phyloP scores from a whole-genome alignment of 2,329 filamentous ascomycete species.

The Epichloe amarillans region DNA sequence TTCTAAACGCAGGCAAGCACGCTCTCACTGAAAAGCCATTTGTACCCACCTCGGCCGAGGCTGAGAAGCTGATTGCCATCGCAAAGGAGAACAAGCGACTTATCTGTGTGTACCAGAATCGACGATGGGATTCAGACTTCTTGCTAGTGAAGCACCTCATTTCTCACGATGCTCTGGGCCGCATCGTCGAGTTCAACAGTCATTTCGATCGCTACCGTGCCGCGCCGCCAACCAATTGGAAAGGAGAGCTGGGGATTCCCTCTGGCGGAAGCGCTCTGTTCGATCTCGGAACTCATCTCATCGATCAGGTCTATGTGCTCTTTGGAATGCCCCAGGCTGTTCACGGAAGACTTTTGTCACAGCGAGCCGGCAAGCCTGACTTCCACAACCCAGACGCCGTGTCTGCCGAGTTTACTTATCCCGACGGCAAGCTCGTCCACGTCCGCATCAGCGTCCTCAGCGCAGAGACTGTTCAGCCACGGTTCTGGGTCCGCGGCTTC shows the following conservation, averaged over 20 bases:
- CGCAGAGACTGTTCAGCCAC: constrained; percentile 53
- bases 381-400: constrained; percentile 43
- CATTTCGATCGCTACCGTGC: constrained; percentile 68
- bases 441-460: constrained; percentile 57
- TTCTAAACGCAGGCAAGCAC: constrained; percentile 59
- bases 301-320: constrained; percentile 60
- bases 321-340: constrained; percentile 57
- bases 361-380: constrained; percentile 37
- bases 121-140: constrained; percentile 68
- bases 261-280: constrained; percentile 57
- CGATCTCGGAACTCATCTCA: constrained; percentile 62
- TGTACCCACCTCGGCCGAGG: constrained; percentile 56
- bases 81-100: constrained; percentile 37
- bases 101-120: constrained; percentile 62
- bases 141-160: constrained; percentile 53
- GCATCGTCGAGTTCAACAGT: constrained; percentile 65
- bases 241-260: constrained; percentile 42
- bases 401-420: constrained; percentile 55
- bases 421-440: constrained; percentile 48
- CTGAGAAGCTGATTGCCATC: constrained; percentile 45
- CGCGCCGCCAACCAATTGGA: constrained; percentile 49
- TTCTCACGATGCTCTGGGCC: constrained; percentile 45
- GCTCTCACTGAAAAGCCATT: constrained; percentile 77
- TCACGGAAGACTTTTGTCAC: constrained; percentile 54
- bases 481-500: constrained; percentile 66